Conservation (phyloP, 208 protist genomes). For the Naegleria fowleri region DNA sequence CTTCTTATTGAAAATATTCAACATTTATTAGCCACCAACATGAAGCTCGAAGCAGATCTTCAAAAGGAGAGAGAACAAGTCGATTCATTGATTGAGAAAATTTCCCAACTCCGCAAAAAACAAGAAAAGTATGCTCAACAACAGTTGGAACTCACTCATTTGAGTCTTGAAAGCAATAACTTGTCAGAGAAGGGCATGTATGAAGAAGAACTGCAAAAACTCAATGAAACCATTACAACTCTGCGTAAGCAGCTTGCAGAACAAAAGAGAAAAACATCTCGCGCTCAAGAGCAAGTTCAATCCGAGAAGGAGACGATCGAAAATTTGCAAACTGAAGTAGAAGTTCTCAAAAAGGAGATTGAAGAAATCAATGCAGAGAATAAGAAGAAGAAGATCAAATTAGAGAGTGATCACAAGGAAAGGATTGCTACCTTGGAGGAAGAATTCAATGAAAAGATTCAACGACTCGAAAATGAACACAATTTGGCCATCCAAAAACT, state of each 20-base stretch:
- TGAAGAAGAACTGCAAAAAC: neutral
- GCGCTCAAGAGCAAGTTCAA: neutral
- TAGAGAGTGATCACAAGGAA: neutral
- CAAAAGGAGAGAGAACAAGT: neutral
- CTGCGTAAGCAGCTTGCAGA: neutral
- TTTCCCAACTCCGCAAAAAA: neutral
- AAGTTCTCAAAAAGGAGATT: neutral
- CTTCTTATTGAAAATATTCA: slow-evolving; percentile 1
- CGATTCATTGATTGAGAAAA: neutral
- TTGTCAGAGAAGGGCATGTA: neutral
- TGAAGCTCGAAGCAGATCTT: neutral
- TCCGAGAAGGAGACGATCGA: neutral
- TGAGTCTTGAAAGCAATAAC: neutral
- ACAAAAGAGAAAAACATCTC: neutral
- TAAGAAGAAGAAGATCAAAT: neutral
- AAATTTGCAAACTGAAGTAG: neutral
- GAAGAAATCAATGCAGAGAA: neutral
- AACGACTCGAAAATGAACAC: neutral
- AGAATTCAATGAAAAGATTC: neutral
- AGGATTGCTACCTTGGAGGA: neutral
- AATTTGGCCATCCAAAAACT: neutral
- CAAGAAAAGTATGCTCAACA: neutral
- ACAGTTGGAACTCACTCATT: neutral
- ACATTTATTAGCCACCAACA: neutral
- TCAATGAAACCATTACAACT: neutral